These are phyloP conservation scores for Tylopilus rubrobrunneus DNA, from an alignment of 768 basidiomycete genomes.

Conservation along the genomic window DNA sequence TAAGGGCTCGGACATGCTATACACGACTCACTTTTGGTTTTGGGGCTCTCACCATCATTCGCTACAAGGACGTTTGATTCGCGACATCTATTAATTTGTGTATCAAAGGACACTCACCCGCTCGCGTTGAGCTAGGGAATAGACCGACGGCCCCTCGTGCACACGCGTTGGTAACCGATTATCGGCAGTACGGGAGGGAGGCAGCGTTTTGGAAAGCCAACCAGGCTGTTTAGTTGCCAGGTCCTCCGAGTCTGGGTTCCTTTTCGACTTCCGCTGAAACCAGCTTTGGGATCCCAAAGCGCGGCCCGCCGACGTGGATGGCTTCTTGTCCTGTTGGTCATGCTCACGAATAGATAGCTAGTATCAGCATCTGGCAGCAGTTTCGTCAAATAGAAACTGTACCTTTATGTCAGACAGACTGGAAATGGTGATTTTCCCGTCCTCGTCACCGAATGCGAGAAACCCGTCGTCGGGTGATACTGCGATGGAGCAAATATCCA, in stretches of 20 bases:
- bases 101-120: background rate
- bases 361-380: no score
- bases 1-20: background rate
- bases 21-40: background rate
- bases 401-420: no score
- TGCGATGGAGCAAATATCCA: no score
- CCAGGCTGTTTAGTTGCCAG: no score
- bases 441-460: no score
- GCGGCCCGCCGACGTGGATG: background rate
- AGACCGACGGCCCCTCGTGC: background rate
- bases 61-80: background rate
- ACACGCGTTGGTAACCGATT: background rate
- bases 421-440: no score
- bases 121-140: background rate
- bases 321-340: background rate
- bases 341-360: background rate
- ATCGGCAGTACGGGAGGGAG: background rate
- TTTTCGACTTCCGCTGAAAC: no score
- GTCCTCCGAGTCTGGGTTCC: no score
- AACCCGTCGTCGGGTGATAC: no score
- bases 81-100: background rate
- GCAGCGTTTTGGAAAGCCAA: background rate
- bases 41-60: background rate
- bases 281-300: no score
- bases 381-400: no score